Base-by-base conservation (phyloP, 306 rosid species). In the Medicago ruthenica region DNA sequence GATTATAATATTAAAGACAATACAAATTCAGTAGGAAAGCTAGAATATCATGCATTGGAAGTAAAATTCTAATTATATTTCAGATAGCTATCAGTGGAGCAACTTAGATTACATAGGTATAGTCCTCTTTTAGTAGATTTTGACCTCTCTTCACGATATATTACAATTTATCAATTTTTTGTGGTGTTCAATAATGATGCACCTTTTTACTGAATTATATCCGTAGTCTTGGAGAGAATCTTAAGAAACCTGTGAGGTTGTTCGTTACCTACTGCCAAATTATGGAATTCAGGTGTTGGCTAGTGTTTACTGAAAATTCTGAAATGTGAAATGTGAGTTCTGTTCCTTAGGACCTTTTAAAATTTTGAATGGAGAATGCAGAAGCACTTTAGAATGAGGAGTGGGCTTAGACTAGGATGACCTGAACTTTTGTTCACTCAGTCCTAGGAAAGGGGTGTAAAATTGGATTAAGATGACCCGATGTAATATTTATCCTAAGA, bases 31-130 rank as follows among this genome's bases (percentile, higher is more conserved):
- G 45, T 62, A 62, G 45, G 67, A 24, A 59, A 59, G 17, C 17
- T 27, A 22, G 18, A 59, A 22, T 31, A 27, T 8, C 67, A 61
- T 61, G 42, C 41, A 27, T 61, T 61, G 18, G 44, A 31, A 61
- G 41, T 61, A 34, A 27, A 31, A 61, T 61, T 15, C 50, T 37
- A 65, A 65, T 20, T 65, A 18, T 39, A 37, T 65, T 65, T 65
- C 31, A 37, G n/a, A 65, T 17, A 39, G 51, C 50, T 18, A 39
- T 9, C 16, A 39, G 34, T 39, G 31, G 51, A 40, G 70, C 15
- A 65, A 39, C 27, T 39, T 16, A 18, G 50, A 65, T 24, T 5
- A 9, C 22, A 65, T 18, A 39, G 51, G 50, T 20, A 65, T 2
- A 40, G 8, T 41, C 31, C 70, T 42, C 31, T 39, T 65, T 39